Percentiles rank a stretch among this genome's conserved stretches.
These are phyloP conservation scores for Arachis hypogaea DNA, from an alignment of 306 rosid genomes.

Conservation along the genomic window DNA sequence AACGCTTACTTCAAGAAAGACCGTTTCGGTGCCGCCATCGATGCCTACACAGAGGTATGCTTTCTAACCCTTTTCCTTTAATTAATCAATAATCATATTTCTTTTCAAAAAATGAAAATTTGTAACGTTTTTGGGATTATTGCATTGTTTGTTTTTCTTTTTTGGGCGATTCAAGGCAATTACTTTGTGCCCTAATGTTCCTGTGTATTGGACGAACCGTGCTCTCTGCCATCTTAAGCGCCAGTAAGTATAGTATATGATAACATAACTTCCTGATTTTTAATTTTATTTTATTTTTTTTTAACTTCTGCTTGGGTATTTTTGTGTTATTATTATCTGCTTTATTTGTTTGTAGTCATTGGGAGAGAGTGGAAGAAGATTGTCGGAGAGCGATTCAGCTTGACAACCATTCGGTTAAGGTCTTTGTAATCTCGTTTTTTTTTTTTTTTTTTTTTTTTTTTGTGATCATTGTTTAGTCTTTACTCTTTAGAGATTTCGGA, in stretches of 20 bases:
- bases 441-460: conserved; percentile 21
- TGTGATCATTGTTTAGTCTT: no score
- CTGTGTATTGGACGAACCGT: conserved; percentile 86
- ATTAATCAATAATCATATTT: not conserved
- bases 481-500: not conserved
- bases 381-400: conserved; percentile 82
- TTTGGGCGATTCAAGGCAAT: conserved; percentile 36
- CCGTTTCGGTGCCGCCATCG: conserved; percentile 88
- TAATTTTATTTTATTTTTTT: not conserved
- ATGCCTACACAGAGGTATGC: conserved; percentile 87
- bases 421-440: conserved; percentile 34
- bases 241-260: conserved; percentile 72
- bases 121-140: not conserved
- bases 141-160: not conserved
- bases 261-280: conserved; percentile 8
- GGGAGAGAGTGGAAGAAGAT: conserved; percentile 87
- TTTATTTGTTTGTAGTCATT: conserved; percentile 60
- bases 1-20: conserved; percentile 77
- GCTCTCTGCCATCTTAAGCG: conserved; percentile 92
- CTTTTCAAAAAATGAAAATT: not conserved
- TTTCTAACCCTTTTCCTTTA: not conserved
- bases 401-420: conserved; percentile 77
- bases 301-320: not conserved
- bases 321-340: not conserved
- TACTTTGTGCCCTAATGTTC: conserved; percentile 79